Evolutionary conservation across 2,329 filamentous ascomycete genomes (phyloP), one percentile per base, ranked within the genome.

Genomic region (Sarocladiaceae sp.): DNA sequence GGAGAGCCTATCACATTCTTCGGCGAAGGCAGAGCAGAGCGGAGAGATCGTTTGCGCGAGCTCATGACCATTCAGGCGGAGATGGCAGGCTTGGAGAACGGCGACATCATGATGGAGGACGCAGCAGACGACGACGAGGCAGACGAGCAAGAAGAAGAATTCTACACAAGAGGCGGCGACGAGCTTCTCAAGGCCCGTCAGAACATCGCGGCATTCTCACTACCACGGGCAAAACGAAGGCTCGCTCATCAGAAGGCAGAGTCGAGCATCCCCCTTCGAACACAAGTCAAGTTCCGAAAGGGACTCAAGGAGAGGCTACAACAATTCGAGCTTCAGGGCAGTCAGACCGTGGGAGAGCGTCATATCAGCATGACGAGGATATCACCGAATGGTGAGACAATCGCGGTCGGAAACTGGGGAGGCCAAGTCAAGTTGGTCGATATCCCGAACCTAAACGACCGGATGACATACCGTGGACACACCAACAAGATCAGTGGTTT

Each of bases 1-100:
- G 90, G 89, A n/a, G 88, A 99, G 65, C 94, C 94, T 11, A 84
- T 97, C 52, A 99, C 93, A 0, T 77, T 97, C 0, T 99, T 99
- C 58, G 94, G 92, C 54, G 94, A 99, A 72, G 90, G 89, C 0
- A 86, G 86, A 1, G 85, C 82, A 23, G 93, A 97, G 61, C 79
- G 94, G 54, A 81, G 95, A 73, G 92, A 96, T 64, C 83, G 94
- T 57, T 70, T 99, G 62, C 84, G 94, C 57, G 88, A 90, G 61
- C 73, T 97, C 25, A 74, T 99, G 58, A 85, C 86, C 2, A 83
- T 86, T 50, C 81, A 90, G 57, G 80, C 83, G 1, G 87, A 92
- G 64, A 79, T 81, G 57, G 74, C 73, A 15, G 76, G 71, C 20
- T 67, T 74, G 35, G 74, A 83, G 56, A 75, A 71, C 1, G 84